phyloP scores from a whole-genome alignment of 2,329 filamentous ascomycete genomes.

The Basipetospora chlamydospora region DNA sequence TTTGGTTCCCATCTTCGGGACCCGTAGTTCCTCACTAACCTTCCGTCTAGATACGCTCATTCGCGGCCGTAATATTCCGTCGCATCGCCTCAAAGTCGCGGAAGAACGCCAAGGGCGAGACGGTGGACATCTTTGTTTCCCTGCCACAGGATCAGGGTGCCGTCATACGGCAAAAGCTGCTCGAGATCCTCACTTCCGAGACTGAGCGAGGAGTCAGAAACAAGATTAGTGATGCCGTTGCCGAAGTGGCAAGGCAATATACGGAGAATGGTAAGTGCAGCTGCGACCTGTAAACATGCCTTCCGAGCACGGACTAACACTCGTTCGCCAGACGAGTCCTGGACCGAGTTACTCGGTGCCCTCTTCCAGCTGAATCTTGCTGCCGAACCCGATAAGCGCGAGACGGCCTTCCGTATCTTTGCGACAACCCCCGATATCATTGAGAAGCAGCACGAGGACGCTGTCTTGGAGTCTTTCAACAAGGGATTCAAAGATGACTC shows the following conservation, averaged over 20 bases:
- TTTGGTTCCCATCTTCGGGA: no score
- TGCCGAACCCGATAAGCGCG: conserved; percentile 66
- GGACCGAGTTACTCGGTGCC: conserved; percentile 75
- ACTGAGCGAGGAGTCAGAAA: conserved; percentile 63
- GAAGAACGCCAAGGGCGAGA: conserved; percentile 58
- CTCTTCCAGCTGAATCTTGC: conserved; percentile 88
- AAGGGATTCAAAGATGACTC: conserved; percentile 85
- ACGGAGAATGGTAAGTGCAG: conserved; percentile 64
- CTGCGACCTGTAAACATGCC: background rate
- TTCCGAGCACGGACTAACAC: background rate
- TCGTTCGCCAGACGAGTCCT: conserved; percentile 51
- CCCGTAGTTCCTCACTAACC: background rate
- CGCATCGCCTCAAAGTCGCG: conserved; percentile 80
- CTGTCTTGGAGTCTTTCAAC: conserved; percentile 77
- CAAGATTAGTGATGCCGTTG: conserved; percentile 95
- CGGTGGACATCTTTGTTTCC: conserved; percentile 73
- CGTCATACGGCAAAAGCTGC: conserved; percentile 69
- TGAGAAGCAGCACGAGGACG: conserved; percentile 84
- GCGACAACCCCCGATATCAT: conserved; percentile 91
- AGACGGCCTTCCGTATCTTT: conserved; percentile 90
- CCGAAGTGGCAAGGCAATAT: conserved; percentile 89
- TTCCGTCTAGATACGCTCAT: conserved; percentile 59
- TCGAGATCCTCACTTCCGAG: conserved; percentile 64
- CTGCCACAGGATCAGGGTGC: conserved; percentile 58
- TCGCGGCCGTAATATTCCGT: conserved; percentile 86